Base-by-base conservation (phyloP, 768 basidiomycete genomes). In the Calocybe cyanea region DNA sequence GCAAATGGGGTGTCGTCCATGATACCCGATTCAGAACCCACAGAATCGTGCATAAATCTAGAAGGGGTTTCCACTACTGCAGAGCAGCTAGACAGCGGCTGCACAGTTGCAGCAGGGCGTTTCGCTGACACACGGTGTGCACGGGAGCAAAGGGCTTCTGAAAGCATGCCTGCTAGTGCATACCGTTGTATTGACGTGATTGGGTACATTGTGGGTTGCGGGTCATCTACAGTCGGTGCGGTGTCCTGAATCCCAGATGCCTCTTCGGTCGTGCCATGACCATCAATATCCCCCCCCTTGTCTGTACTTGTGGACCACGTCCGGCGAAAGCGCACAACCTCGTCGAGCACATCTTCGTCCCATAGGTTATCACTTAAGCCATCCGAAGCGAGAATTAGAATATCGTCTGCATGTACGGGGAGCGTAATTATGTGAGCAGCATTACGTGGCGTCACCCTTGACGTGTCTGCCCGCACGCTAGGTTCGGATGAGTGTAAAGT, bases 361-460 rank as follows among this genome's bases (percentile, higher is more conserved):
- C 91, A 92, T 18, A 92, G 67, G 57, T 93, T 93, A 63, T 93
- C 91, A 51, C 81, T 80, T 40, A 93, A 68, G 1, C 90, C 90
- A 55, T 93, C 91, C 15, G 77, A 80, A 0, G 87, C 84, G 32
- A 93, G 77, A 50, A 93, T 85, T 45, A 92, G 75, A 42, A 91
- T 84, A 48, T 89, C 87, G 46, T 85, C 78, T 17, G 75, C 72
- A 49, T 71, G 70, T 2, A 89, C 86, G 18, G 85, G 85, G 0
- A 91, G 67, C 0, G 78, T 78, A 54, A 85, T 78, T 4, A 83
- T 66, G 47, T 83, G 83, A 1, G 89, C 87, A 39, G 88, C 77
- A 15, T 72, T 57, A n/a, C 58, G 54, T 58, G 57, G 64, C 1
- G 54, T 53, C 15, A 53, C 23, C 7, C 39, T 30, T 15, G 20